These are phyloP conservation scores for Aspergillus hortae DNA, from an alignment of 2,329 filamentous ascomycete species.

Conservation along the genomic window DNA sequence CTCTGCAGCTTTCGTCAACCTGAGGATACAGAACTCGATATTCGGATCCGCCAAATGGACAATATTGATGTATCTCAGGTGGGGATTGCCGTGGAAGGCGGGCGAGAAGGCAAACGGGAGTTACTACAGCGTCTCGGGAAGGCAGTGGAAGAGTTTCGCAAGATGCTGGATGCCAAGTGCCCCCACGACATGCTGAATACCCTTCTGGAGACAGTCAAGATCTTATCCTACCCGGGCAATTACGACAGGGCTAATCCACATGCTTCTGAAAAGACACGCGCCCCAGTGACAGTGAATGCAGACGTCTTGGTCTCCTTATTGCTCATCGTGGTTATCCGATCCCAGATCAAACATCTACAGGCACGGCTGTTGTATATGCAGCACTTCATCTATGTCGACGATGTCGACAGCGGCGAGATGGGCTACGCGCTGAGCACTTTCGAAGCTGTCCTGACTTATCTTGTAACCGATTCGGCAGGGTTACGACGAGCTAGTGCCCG, in stretches of 20 bases:
- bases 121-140: slow-evolving; percentile 71
- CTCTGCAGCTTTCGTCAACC: slow-evolving; percentile 72
- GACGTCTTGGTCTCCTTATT: slow-evolving; percentile 90
- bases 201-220: slow-evolving; percentile 75
- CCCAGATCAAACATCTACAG: slow-evolving; percentile 81
- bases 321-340: slow-evolving; percentile 86
- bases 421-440: slow-evolving; percentile 95
- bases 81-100: slow-evolving; percentile 79
- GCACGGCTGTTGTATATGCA: slow-evolving; percentile 91
- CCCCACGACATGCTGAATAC: slow-evolving; percentile 87
- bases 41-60: slow-evolving; percentile 88
- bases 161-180: slow-evolving; percentile 71
- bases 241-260: slow-evolving; percentile 38
- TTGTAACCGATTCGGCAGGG: slow-evolving; percentile 75
- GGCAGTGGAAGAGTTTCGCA: slow-evolving; percentile 85
- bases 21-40: slow-evolving; percentile 84
- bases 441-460: slow-evolving; percentile 87
- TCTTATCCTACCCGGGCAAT: slow-evolving; percentile 65
- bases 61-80: slow-evolving; percentile 92
- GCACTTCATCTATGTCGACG: slow-evolving; percentile 95
- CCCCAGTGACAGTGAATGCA: slow-evolving; percentile 68
- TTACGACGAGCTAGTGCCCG: slow-evolving; percentile 79
- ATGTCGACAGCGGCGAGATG: slow-evolving; percentile 93
- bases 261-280: slow-evolving; percentile 50
- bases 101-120: slow-evolving; percentile 73